Base-by-base conservation (phyloP, 305 asterid species). In the Euphrasia arctica region DNA sequence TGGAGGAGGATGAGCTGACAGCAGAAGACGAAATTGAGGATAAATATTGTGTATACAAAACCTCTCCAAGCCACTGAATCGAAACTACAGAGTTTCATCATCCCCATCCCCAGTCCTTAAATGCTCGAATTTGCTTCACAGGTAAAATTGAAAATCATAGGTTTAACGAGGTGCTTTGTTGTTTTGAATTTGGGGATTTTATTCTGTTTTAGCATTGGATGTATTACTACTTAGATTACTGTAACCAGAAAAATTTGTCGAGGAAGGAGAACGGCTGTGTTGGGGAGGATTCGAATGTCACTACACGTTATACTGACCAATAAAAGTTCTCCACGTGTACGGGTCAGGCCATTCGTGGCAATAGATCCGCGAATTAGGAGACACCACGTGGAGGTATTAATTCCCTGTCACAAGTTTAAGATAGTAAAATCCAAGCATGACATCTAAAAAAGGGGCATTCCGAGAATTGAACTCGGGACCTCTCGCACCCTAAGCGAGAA, bases 381-480 rank as follows among this genome's bases (percentile, higher is more conserved):
- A 25, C 27, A 25, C 27, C 27, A 25, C 27, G 27, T 25, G 27
- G 27, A 25, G 27, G 27, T 25, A 25, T 25, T 25, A 25, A 25
- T 25, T 0, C 27, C 27, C 0, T 25, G 27, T 25, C 27, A 25
- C 27, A 25, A 25, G 27, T 1, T 25, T 25, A 25, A 25, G 27
- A 25, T 25, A 25, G 1, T 25, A 25, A 25, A 25, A 0, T 25
- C 27, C 27, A 25, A 25, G 2, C 27, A 25, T 25, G 27, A 25
- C 27, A 25, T 25, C 27, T 25, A 25, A 25, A 25, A 32, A 32
- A 32, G 94, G 96, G 96, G 96, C 97, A 88, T 93, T 90, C 92
- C 95, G 93, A 88, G 91, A 93, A 90, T 86, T 83, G 96, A 90
- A 93, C 96, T 86, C 95, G 93, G 95, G 97, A 90, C 96, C 99